These are phyloP conservation scores for Gryganskiella cystojenkinii DNA, from an alignment of 192 early-diverging fungal species.

Conservation along the genomic window DNA sequence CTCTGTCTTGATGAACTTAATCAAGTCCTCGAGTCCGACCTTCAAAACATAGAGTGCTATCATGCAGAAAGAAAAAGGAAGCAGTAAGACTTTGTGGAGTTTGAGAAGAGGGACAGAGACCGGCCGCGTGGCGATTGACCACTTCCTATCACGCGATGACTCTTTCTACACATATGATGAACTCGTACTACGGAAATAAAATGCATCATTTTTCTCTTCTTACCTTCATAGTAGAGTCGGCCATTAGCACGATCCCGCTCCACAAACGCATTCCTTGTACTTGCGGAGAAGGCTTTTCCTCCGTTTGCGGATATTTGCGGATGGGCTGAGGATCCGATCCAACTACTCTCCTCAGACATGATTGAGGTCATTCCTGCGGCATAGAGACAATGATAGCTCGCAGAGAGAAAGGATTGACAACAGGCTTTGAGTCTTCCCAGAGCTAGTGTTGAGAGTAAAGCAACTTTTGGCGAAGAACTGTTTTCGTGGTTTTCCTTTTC, in stretches of 20 bases:
- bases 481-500: neutral
- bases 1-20: constrained; percentile 19
- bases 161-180: neutral
- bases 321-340: constrained; percentile 13
- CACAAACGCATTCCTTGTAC: neutral
- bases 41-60: constrained; percentile 22
- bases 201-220: too few relatives aligned
- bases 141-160: neutral
- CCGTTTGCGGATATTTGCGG: too few relatives aligned
- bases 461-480: neutral
- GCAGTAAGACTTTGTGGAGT: neutral
- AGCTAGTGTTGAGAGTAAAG: neutral
- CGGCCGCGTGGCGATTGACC: neutral
- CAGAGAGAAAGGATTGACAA: constrained; percentile 8
- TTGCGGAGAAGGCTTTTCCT: too few relatives aligned
- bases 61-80: neutral
- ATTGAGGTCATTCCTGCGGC: constrained; percentile 9
- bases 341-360: constrained; percentile 16
- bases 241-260: constrained; percentile 23
- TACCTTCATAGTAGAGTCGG: constrained; percentile 26
- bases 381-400: constrained; percentile 15
- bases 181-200: too few relatives aligned
- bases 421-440: constrained; percentile 6
- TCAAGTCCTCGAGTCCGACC: constrained; percentile 17
- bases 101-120: neutral